Conservation (phyloP, 2,329 filamentous ascomycete species). For the Seiridium cupressi region DNA sequence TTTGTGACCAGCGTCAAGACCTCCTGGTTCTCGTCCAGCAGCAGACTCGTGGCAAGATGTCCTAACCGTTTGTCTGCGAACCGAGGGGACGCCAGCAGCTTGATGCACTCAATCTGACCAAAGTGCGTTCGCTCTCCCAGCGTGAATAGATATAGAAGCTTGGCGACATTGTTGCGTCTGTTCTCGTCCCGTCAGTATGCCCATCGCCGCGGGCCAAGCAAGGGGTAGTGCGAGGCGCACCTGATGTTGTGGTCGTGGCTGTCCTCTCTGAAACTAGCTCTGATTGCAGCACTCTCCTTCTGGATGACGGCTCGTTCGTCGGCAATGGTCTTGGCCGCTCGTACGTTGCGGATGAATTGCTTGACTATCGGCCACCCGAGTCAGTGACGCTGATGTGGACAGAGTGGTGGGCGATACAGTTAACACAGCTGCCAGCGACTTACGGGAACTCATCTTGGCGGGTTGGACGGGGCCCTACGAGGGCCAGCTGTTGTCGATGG, state of each 20-base stretch:
- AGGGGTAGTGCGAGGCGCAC: constrained; percentile 43
- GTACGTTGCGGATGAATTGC: constrained; percentile 99
- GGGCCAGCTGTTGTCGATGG: constrained; percentile 9
- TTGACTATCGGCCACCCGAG: constrained; percentile 64
- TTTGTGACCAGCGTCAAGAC: constrained; percentile 96
- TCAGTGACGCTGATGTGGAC: background rate
- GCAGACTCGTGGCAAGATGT: constrained; percentile 91
- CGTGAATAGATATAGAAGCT: constrained; percentile 96
- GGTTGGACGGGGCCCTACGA: constrained; percentile 9
- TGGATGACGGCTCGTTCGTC: constrained; percentile 98
- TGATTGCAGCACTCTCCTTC: constrained; percentile 96
- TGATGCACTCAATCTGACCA: constrained; percentile 98
- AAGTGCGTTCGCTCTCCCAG: constrained; percentile 97
- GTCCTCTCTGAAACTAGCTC: constrained; percentile 96
- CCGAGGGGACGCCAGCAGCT: constrained; percentile 91
- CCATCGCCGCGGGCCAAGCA: constrained; percentile 24
- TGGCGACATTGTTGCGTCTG: constrained; percentile 98
- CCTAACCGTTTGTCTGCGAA: constrained; percentile 97
- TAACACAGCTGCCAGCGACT: background rate
- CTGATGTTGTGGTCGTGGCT: constrained; percentile 87
- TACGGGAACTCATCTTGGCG: constrained; percentile 15
- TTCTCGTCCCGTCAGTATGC: constrained; percentile 8
- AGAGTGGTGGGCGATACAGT: no score
- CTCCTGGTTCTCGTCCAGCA: constrained; percentile 98
- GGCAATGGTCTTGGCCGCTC: constrained; percentile 97